These are phyloP conservation scores for Pseudozyma tsukubaensis DNA, from an alignment of 1,284 basidiomycete species.

Conservation along the genomic window DNA sequence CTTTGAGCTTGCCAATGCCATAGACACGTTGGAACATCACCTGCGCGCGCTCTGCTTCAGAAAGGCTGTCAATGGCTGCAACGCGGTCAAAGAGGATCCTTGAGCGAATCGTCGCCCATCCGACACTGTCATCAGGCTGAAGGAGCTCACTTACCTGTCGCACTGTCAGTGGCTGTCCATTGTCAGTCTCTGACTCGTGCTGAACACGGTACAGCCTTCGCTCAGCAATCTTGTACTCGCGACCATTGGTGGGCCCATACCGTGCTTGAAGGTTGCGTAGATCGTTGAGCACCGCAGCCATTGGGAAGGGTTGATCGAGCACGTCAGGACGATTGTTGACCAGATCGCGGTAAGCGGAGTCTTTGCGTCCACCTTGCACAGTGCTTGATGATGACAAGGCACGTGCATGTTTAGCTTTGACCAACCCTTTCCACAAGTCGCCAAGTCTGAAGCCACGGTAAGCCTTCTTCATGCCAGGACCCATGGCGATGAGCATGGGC, in stretches of 20 bases:
- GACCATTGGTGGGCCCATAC: conserved; percentile 8
- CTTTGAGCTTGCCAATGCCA: conserved; percentile 31
- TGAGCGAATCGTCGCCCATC: conserved; percentile 29
- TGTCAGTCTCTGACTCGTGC: conserved; percentile 29
- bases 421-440: neutral
- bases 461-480: conserved; percentile 8
- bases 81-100: conserved; percentile 21
- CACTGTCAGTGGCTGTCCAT: conserved; percentile 20
- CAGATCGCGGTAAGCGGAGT: conserved; percentile 23
- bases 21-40: conserved; percentile 36
- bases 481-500: conserved; percentile 24
- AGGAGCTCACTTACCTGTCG: conserved; percentile 22
- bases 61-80: conserved; percentile 24
- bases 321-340: conserved; percentile 24
- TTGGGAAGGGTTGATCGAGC: conserved; percentile 35
- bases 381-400: neutral
- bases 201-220: conserved; percentile 41
- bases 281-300: conserved; percentile 37
- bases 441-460: neutral
- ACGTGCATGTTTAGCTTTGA: conserved; percentile 8
- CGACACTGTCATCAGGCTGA: conserved; percentile 37
- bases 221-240: conserved; percentile 34
- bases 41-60: conserved; percentile 17
- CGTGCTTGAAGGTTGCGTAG: conserved; percentile 37
- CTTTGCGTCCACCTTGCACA: conserved; percentile 14